Base-by-base conservation (phyloP, 768 basidiomycete genomes). In the Lentinula guzmanii region DNA sequence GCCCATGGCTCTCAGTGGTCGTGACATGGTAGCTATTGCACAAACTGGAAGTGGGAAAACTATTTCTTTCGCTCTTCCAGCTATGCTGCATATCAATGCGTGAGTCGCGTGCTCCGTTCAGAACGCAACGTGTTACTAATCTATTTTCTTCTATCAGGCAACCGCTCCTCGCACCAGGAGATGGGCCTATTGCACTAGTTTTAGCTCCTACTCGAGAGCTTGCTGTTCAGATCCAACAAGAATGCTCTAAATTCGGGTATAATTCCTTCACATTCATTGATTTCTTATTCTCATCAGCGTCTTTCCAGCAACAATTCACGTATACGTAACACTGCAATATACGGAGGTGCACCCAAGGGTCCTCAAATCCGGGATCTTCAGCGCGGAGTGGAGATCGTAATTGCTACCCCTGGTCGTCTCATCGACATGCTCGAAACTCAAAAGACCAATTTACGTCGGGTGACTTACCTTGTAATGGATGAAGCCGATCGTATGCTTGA, bases 31-130 rank as follows among this genome's bases (percentile, higher is more conserved):
- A 45, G 97, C 97, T 59, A 93, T 99, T 67, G 95, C 97, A 42
- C 95, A 98, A 74, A 99, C 97, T 5, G 97, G 97, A 61, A 95
- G 93, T 74, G 97, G 97, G 61, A 99, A 99, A 79, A 99, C 97
- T 6, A 98, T 99, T 61, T 86, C 95, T 8, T 99, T 99, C 72
- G 96, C 97, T 61, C 87, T 99, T 45, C 97, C 97, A 45, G 95
- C 97, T 54, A 99, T 98, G 96, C 81, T 99, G 37, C 97, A 99
- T 76, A 99, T 99, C 79, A 99, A 98, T 83, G 97, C 97, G 91
- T 93, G 70, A 66, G 91, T 79, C 4, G 10, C 35, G 33, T 51
- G 41, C 39, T 56, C 33, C 55, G 41, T 35, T 31, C 28, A 28
- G 34, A 13, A 41, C 28, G 33, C 55, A 56, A 55, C 24, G 16